phyloP scores from a whole-genome alignment of 2,329 filamentous ascomycete genomes.

The Thelonectria discophora region DNA sequence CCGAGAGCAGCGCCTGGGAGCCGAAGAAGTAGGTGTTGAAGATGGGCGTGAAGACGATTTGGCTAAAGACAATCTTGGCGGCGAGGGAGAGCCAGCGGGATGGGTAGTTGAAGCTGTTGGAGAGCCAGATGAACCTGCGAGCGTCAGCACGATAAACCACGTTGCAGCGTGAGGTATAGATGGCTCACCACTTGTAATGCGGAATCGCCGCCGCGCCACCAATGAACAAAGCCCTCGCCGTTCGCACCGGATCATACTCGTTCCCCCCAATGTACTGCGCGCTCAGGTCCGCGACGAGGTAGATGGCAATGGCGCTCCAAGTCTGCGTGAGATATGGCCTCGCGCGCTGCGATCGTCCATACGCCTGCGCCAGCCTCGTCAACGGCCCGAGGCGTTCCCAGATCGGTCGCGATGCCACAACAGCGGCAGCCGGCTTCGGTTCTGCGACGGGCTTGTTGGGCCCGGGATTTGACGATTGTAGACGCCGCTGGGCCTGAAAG shows the following conservation, averaged over 20 bases:
- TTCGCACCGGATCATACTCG: conserved; percentile 74
- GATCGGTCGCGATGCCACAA: conserved; percentile 49
- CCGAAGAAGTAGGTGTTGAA: conserved; percentile 89
- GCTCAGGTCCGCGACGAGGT: conserved; percentile 78
- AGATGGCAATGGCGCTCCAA: conserved; percentile 78
- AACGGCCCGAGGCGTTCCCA: conserved; percentile 68
- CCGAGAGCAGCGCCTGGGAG: conserved; percentile 77
- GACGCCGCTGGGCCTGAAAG: conserved; percentile 30
- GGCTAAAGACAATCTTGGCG: conserved; percentile 83
- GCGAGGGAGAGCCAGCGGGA: conserved; percentile 75
- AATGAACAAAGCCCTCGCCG: conserved; percentile 76
- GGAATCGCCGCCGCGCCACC: conserved; percentile 79
- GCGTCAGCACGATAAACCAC: conserved; percentile 7
- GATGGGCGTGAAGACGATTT: conserved; percentile 80
- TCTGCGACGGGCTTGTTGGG: conserved; percentile 23
- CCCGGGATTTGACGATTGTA: conserved; percentile 22
- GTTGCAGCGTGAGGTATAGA: no score
- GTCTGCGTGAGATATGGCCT: conserved; percentile 84
- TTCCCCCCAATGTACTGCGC: conserved; percentile 74
- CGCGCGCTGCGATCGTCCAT: conserved; percentile 74
- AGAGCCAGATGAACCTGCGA: conserved; percentile 80
- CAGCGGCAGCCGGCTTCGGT: conserved; percentile 25
- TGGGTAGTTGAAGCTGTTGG: conserved; percentile 82
- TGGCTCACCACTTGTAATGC: conserved; percentile 80
- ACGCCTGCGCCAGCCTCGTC: conserved; percentile 64